Base-by-base conservation (phyloP, 805 yeast genomes). In the Candida namnaoensis region DNA sequence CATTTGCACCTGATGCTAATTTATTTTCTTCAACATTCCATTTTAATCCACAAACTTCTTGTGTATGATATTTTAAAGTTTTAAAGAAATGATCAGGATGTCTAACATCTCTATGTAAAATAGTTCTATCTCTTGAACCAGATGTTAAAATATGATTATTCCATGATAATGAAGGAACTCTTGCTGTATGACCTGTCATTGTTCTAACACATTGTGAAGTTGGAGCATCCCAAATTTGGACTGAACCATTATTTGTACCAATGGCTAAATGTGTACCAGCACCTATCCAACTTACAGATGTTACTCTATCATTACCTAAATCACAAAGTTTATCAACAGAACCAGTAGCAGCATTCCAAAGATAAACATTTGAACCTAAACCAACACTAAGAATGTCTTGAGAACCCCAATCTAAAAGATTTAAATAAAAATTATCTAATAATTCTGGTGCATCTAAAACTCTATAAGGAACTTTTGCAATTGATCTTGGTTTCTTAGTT, bases 381-480 rank as follows among this genome's bases (percentile, higher is more conserved):
- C 96, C 98, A 7, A 93, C 98, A 2, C 91, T 96, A 35, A 93
- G 65, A 32, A 85, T 66, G 60, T 91, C 95, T 44, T 82, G 87
- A 25, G 87, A 76, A 0, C 97, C 95, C 99, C 99, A 91, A 58
- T 93, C 98, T 1, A 93, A 84, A 43, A 93, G 69, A 53, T 93
- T 93, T 39, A 88, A 71, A 58, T 91, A 91, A 56, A 90, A 91
- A 58, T 91, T 98, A 58, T 93, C 98, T 6, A 88, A 88, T 23
- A 93, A 67, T 38, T 88, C 95, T 0, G 98, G 99, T 0, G 99
- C 99, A 64, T 91, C 99, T 36, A 91, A 71, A 5, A 91, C 97
- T 42, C 96, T 72, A 55, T 83, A 88, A 0, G 99, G 98, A 1
- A 88, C 86, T 54, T 84, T 86, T 4, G 93, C 71, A 19, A 93